These are phyloP conservation scores for Aspergillaceae sp. DNA, from an alignment of 2,329 filamentous ascomycete species.

Conservation along the genomic window DNA sequence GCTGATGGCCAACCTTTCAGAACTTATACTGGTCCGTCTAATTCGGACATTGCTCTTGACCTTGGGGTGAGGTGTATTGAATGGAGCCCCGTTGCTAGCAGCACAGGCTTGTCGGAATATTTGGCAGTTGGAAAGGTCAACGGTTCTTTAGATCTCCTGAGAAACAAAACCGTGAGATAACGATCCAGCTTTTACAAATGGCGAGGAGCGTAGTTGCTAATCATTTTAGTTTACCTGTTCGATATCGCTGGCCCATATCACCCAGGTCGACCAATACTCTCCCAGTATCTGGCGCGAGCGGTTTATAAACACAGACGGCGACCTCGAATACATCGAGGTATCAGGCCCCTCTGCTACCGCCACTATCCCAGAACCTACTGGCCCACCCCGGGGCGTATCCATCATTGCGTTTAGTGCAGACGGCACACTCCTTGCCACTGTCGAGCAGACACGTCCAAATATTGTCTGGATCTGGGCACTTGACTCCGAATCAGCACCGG, in stretches of 20 bases:
- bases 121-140: slow-evolving; percentile 46
- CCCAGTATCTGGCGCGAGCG: slow-evolving; percentile 30
- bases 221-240: slow-evolving; percentile 25
- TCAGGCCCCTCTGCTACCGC: slow-evolving; percentile 29
- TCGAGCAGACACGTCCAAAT: slow-evolving; percentile 33
- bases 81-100: slow-evolving; percentile 39
- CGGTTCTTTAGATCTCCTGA: slow-evolving; percentile 41
- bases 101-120: slow-evolving; percentile 24
- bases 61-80: slow-evolving; percentile 46
- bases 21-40: slow-evolving; percentile 38
- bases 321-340: slow-evolving; percentile 29
- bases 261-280: slow-evolving; percentile 21
- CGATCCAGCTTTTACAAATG: neutral
- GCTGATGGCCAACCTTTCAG: slow-evolving; percentile 52
- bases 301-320: slow-evolving; percentile 18
- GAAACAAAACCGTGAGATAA: slow-evolving; percentile 32
- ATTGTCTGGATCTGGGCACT: slow-evolving; percentile 40
- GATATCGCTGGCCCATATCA: slow-evolving; percentile 26
- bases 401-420: slow-evolving; percentile 33
- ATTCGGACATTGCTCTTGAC: slow-evolving; percentile 32
- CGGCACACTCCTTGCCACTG: slow-evolving; percentile 29
- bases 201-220: neutral
- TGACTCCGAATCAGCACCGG: slow-evolving; percentile 16
- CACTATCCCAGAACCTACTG: slow-evolving; percentile 21
- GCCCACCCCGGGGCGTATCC: slow-evolving; percentile 27